A percentile compares a stretch with the other conserved stretches of the same genome.
Evolutionary conservation across 2,329 filamentous ascomycete genomes (phyloP).

Genomic region (Aspergillus sp.): DNA sequence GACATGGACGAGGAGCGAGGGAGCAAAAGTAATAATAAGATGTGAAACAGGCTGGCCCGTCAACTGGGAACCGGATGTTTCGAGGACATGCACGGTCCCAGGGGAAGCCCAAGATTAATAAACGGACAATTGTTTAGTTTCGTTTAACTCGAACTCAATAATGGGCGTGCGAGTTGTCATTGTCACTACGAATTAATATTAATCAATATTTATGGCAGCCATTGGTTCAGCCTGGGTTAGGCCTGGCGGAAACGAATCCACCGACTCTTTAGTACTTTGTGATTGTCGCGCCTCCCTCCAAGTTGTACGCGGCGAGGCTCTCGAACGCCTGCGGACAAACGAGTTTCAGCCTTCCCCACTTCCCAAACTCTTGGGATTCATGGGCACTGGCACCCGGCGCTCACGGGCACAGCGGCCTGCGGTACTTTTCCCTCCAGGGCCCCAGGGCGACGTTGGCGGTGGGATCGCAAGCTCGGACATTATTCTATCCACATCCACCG

Average conservation of each 20-base stretch:
- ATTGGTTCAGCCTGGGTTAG: neutral
- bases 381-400: neutral
- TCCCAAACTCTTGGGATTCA: slow-evolving; percentile 7
- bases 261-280: neutral
- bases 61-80: slow-evolving; percentile 7
- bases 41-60: slow-evolving; percentile 4
- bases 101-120: neutral
- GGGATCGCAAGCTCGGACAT: neutral
- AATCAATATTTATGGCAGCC: neutral
- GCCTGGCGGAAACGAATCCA: neutral
- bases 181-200: neutral
- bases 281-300: neutral
- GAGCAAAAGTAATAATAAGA: neutral
- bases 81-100: slow-evolving; percentile 1
- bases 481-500: neutral
- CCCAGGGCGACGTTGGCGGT: neutral
- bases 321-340: slow-evolving; percentile 7
- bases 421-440: neutral
- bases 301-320: slow-evolving; percentile 1
- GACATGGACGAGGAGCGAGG: neutral
- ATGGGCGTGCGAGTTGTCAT: neutral
- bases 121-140: slow-evolving; percentile 2
- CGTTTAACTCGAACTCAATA: slow-evolving; percentile 1
- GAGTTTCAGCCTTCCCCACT: slow-evolving; percentile 11
- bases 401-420: neutral